Conservation (phyloP, 192 early-diverging fungal genomes). For the Coemansia sp. region DNA sequence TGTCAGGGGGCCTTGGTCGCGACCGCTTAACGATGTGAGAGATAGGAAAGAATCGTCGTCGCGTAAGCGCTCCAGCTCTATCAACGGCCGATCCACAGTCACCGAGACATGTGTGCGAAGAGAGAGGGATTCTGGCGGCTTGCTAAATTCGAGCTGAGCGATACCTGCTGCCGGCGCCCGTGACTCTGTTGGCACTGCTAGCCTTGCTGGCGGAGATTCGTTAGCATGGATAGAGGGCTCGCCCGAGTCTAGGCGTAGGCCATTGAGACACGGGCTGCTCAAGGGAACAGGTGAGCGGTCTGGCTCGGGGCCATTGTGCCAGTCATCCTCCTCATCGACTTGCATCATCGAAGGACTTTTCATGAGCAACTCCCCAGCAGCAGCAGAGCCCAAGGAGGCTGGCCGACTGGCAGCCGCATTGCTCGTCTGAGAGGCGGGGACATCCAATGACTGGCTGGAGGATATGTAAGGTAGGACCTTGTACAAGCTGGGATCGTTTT, state of each 20-base stretch:
- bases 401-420: neutral
- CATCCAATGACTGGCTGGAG: neutral
- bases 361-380: neutral
- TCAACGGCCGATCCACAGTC: slow-evolving; percentile 15
- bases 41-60: slow-evolving; percentile 22
- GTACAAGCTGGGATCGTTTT: slow-evolving; percentile 52
- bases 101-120: slow-evolving; percentile 42
- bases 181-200: too few relatives aligned
- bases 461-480: neutral
- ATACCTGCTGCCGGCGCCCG: neutral
- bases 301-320: neutral
- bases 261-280: neutral
- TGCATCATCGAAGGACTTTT: slow-evolving; percentile 23
- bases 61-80: slow-evolving; percentile 9
- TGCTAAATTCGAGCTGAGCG: slow-evolving; percentile 11
- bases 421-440: neutral
- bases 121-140: slow-evolving; percentile 49
- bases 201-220: neutral
- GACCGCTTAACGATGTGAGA: slow-evolving; percentile 25
- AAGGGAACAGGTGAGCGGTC: neutral
- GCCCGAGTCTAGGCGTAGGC: neutral
- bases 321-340: slow-evolving; percentile 9
- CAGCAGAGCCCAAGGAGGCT: neutral
- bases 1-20: slow-evolving; percentile 5
- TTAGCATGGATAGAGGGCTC: neutral